Conservation (phyloP, 345 rosid species). For the Boechera stricta region DNA sequence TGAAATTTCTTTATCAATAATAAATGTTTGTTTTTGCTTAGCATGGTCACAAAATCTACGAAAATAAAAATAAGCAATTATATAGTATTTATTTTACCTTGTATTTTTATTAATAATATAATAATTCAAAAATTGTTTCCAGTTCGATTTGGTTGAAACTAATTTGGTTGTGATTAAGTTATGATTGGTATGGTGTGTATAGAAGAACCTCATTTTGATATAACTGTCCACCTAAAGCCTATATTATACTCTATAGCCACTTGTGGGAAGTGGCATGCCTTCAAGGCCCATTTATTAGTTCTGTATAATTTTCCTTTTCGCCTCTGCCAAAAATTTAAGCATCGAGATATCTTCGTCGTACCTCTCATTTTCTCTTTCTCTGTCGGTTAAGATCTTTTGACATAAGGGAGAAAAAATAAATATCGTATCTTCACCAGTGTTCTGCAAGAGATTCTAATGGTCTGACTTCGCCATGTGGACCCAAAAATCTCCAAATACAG, state of each 20-base stretch:
- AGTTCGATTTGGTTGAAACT: conserved; percentile 1
- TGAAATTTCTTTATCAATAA: no score
- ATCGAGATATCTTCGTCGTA: conserved; percentile 33
- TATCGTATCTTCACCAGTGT: conserved; percentile 38
- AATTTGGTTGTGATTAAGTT: background rate
- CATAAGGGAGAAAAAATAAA: background rate
- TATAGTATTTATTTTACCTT: no score
- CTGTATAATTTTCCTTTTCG: background rate
- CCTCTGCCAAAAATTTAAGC: conserved; percentile 5
- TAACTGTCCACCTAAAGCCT: background rate
- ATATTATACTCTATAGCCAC: background rate
- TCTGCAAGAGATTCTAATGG: conserved; percentile 46
- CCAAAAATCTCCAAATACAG: conserved; percentile 36
- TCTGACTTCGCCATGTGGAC: conserved; percentile 42
- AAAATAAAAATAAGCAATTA: no score
- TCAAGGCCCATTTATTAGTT: conserved; percentile 35
- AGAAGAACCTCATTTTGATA: background rate
- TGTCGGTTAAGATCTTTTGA: conserved; percentile 41
- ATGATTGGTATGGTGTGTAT: background rate
- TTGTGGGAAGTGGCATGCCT: conserved; percentile 11
- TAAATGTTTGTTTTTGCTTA: no score
- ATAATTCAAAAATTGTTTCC: background rate
- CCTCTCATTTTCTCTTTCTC: conserved; percentile 38
- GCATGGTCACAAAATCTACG: no score
- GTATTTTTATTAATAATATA: background rate